Percentiles rank a stretch among this genome's conserved stretches.
phyloP scores from a whole-genome alignment of 768 basidiomycete species.

The Phaffia australis region DNA sequence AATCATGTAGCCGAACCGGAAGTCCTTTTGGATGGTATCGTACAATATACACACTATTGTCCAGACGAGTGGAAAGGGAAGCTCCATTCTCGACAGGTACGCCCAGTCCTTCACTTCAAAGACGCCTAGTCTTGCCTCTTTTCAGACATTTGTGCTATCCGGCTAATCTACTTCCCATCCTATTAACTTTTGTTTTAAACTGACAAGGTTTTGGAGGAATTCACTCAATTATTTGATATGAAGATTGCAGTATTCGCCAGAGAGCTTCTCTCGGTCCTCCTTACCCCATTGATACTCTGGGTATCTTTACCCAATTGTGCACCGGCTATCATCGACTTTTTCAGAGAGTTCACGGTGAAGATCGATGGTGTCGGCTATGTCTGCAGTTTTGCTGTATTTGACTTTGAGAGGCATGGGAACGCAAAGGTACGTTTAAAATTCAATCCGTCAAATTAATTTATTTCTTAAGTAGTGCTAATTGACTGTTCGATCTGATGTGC shows the following conservation, averaged over 20 bases:
- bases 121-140: background rate
- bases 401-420: conserved; percentile 89
- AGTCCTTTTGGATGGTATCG: conserved; percentile 78
- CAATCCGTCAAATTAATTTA: background rate
- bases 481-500: background rate
- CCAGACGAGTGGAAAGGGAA: conserved; percentile 82
- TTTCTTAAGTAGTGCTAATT: background rate
- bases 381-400: conserved; percentile 96
- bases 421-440: conserved; percentile 51
- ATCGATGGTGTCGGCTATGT: conserved; percentile 93
- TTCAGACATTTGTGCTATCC: background rate
- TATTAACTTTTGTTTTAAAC: background rate
- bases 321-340: conserved; percentile 87
- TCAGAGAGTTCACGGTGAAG: conserved; percentile 94
- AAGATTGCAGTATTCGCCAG: conserved; percentile 77
- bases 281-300: conserved; percentile 90
- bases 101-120: conserved; percentile 15
- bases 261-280: conserved; percentile 78
- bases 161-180: background rate
- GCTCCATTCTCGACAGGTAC: conserved; percentile 76
- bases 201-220: conserved; percentile 70
- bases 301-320: conserved; percentile 83
- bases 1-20: conserved; percentile 91
- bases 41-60: conserved; percentile 91
- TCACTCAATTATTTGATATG: conserved; percentile 86